A percentile compares a stretch with the other conserved stretches of the same genome.
Conservation (phyloP, 2,329 filamentous ascomycete species). For the Colletotrichum sp. region DNA sequence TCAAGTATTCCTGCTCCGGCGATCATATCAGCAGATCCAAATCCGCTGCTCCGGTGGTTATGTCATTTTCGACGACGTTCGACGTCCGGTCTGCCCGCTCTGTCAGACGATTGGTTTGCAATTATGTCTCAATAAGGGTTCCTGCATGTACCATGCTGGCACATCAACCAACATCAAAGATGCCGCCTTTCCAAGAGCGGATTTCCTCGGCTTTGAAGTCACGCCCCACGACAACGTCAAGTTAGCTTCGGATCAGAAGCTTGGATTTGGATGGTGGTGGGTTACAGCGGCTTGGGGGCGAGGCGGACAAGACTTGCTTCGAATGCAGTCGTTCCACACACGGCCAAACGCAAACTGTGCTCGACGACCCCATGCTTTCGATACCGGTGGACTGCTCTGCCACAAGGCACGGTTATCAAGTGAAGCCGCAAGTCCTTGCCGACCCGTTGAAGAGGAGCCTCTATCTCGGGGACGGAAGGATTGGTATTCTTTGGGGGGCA, state of each 20-base stretch:
- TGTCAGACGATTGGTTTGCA: neutral
- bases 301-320: neutral
- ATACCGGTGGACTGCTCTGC: neutral
- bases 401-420: neutral
- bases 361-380: neutral
- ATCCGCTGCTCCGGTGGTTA: neutral
- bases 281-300: neutral
- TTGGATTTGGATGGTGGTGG: too few species aligned
- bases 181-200: neutral
- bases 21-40: neutral
- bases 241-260: neutral
- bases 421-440: neutral
- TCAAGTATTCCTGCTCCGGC: too few species aligned
- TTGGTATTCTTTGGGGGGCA: neutral
- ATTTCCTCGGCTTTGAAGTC: neutral
- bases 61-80: neutral
- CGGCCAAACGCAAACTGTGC: neutral
- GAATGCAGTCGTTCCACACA: neutral
- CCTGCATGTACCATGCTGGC: slow-evolving; percentile 1
- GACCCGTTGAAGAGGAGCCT: neutral
- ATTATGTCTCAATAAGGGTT: slow-evolving; percentile 1
- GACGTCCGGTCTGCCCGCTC: neutral
- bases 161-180: neutral
- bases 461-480: neutral
- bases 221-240: neutral